Evolutionary conservation across 2,329 filamentous ascomycete species (phyloP).

Genomic region (Fusarium staphyleae): DNA sequence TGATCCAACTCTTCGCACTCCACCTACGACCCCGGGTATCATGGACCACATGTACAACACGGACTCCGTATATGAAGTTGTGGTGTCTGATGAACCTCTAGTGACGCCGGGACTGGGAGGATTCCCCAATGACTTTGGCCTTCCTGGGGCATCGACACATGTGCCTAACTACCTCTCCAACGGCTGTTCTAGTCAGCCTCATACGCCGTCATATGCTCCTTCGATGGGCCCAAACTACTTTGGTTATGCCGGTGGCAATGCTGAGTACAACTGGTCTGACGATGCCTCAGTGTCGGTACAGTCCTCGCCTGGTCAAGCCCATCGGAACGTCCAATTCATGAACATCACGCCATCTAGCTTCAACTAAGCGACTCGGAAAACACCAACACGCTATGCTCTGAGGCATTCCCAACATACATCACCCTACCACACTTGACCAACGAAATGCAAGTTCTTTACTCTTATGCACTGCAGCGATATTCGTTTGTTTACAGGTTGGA

Average conservation of each 20-base stretch:
- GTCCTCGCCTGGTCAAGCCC: conserved; percentile 45
- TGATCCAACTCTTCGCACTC: conserved; percentile 59
- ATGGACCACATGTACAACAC: conserved; percentile 51
- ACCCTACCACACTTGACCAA: conserved; percentile 1
- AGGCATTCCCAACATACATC: conserved; percentile 22
- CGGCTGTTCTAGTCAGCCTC: conserved; percentile 53
- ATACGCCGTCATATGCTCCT: conserved; percentile 56
- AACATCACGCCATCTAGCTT: conserved; percentile 47
- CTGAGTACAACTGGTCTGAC: conserved; percentile 62
- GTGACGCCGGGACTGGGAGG: conserved; percentile 55
- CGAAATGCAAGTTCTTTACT: conserved; percentile 8
- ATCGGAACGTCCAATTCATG: conserved; percentile 46
- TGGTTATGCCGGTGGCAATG: conserved; percentile 47
- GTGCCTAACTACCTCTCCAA: conserved; percentile 56
- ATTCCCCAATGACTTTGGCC: conserved; percentile 57
- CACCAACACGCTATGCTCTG: neutral
- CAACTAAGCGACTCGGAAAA: conserved; percentile 8
- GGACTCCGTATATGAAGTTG: conserved; percentile 50
- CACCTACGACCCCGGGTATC: conserved; percentile 60
- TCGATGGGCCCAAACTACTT: conserved; percentile 54
- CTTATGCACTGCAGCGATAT: conserved; percentile 29
- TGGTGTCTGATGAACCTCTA: conserved; percentile 56
- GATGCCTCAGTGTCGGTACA: conserved; percentile 50
- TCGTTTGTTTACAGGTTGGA: conserved; percentile 6
- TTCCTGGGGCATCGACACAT: conserved; percentile 49